Conservation (phyloP, 2,329 filamentous ascomycete genomes). For the Escovopsis sp. region DNA sequence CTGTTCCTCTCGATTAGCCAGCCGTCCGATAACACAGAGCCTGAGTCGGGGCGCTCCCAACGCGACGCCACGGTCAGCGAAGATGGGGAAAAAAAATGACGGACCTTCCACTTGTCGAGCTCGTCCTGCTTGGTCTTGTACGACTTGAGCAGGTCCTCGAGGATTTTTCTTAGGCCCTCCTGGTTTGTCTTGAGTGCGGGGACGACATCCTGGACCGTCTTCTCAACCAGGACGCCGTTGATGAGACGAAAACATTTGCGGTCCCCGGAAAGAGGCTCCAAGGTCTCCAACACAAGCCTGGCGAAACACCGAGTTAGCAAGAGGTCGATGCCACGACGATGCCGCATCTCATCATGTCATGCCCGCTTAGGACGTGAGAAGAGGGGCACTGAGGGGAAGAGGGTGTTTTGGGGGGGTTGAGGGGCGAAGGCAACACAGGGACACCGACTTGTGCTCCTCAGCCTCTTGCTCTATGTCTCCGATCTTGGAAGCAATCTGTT, state of each 20-base stretch:
- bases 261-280: constrained; percentile 66
- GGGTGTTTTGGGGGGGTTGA: neutral
- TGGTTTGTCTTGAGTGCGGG: constrained; percentile 87
- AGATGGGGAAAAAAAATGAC: constrained; percentile 11
- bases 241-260: constrained; percentile 99
- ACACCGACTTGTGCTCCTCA: constrained; percentile 87
- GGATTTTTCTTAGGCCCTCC: constrained; percentile 82
- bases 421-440: neutral
- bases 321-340: too few relatives aligned
- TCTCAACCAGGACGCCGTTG: constrained; percentile 88
- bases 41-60: too few relatives aligned
- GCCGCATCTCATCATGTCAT: too few relatives aligned
- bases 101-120: constrained; percentile 96
- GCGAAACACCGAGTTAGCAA: neutral
- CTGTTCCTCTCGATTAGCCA: constrained; percentile 27
- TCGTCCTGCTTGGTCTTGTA: constrained; percentile 92
- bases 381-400: constrained; percentile 26
- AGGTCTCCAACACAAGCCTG: constrained; percentile 86
- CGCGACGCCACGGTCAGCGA: neutral
- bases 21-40: too few relatives aligned
- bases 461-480: constrained; percentile 95
- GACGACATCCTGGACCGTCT: constrained; percentile 83
- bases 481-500: constrained; percentile 90
- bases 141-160: constrained; percentile 90
- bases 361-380: neutral